Conservation (phyloP, 108 stramenopile species). For the Nitzschia putrida region DNA sequence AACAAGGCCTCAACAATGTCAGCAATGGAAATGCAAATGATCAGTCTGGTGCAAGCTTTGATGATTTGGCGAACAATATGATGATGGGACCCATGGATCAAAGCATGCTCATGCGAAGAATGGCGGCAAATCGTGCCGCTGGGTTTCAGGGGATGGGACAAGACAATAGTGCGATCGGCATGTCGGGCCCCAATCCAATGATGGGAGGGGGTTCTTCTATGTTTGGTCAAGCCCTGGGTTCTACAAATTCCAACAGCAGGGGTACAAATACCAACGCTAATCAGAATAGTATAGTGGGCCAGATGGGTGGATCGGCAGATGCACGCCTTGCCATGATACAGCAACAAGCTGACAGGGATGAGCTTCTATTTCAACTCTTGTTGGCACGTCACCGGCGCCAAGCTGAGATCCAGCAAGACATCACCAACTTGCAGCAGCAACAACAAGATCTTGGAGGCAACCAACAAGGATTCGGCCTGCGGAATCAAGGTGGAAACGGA, state of each 20-base stretch:
- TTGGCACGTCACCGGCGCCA: constrained; percentile 40
- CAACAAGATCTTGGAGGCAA: constrained; percentile 1
- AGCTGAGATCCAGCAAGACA: constrained; percentile 17
- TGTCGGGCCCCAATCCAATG: constrained; percentile 1
- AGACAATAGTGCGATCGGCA: not conserved
- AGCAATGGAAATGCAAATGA: not conserved
- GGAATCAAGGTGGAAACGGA: constrained; percentile 20
- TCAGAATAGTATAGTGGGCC: not conserved
- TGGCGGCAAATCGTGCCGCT: constrained; percentile 10
- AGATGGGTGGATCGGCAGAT: not conserved
- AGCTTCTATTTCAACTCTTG: constrained; percentile 44
- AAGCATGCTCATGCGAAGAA: constrained; percentile 5
- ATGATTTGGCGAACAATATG: constrained; percentile 10
- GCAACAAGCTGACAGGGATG: constrained; percentile 29
- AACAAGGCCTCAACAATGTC: not conserved
- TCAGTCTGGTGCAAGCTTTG: not conserved
- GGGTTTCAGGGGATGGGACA: constrained; percentile 10
- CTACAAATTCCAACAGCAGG: too few species aligned
- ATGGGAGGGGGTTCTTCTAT: constrained; percentile 3
- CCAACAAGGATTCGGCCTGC: constrained; percentile 11
- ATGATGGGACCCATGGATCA: constrained; percentile 3
- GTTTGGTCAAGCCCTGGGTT: constrained; percentile 2
- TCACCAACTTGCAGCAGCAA: too few species aligned
- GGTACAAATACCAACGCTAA: not conserved
- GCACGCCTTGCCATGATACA: not conserved